Conservation (phyloP, 2,329 filamentous ascomycete species). For the Myriangium duriaei region DNA sequence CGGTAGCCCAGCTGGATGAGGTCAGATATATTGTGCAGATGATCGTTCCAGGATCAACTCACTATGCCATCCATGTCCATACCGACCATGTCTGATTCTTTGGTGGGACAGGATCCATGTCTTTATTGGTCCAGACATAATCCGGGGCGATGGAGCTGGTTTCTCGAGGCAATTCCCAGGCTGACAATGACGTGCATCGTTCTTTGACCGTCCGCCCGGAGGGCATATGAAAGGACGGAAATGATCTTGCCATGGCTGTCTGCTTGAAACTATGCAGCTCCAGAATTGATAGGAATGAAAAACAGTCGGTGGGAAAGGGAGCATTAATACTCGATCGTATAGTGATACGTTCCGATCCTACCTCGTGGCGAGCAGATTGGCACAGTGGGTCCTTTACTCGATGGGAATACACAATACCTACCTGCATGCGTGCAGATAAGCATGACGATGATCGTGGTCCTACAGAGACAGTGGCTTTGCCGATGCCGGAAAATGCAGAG, state of each 20-base stretch:
- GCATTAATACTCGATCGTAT: too few species aligned
- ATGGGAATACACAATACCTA: too few species aligned
- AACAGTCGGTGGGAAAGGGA: too few species aligned
- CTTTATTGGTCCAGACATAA: conserved; percentile 28
- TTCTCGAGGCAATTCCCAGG: conserved; percentile 38
- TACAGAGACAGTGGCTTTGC: too few species aligned
- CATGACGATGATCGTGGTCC: too few species aligned
- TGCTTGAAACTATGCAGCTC: too few species aligned
- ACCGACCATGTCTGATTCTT: conserved; percentile 21
- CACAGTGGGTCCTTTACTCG: too few species aligned
- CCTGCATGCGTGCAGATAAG: too few species aligned
- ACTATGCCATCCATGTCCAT: conserved; percentile 30
- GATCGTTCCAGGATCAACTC: neutral
- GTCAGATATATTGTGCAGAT: neutral
- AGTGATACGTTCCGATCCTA: too few species aligned
- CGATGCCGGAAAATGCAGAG: too few species aligned
- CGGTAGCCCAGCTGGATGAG: conserved; percentile 14
- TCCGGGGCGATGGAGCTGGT: conserved; percentile 34
- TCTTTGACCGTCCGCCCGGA: conserved; percentile 2
- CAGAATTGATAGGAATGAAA: too few species aligned
- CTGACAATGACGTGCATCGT: neutral
- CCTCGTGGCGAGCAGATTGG: too few species aligned
- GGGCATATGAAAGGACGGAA: neutral
- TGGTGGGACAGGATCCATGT: conserved; percentile 24
- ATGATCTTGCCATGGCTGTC: neutral